Base-by-base conservation (phyloP, 2,329 filamentous ascomycete genomes). In the Penicillium sp. region DNA sequence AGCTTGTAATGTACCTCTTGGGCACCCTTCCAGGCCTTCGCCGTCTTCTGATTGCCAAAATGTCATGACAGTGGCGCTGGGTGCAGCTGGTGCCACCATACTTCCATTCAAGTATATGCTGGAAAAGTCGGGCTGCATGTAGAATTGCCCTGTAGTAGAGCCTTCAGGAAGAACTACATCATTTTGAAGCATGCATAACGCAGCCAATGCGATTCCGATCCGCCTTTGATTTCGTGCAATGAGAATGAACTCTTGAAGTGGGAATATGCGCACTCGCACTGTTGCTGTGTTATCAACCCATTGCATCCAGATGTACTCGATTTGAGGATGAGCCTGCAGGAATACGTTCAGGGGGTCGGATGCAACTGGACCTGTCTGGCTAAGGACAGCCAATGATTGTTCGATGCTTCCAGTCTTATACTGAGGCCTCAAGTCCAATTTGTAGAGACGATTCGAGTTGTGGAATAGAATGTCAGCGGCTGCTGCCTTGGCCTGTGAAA, bases 251-350 rank as follows among this genome's bases (percentile, higher is more conserved):
- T 81, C 80, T 1, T 78, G 75, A 42, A 89, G 80, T 0, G 90
- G 89, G 2, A 94, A 73, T 58, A 90, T 82, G 3, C 89, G 83
- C 60, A 85, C 81, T 15, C 89, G 82, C 0, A 85, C 70, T 2
- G 82, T 88, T 2, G 85, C 84, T n/a, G 89, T 90, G 70, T 89
- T 88, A 71, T 95, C 90, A 23, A 89, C 77, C 85, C 88, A 95
- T 70, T 89, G 87, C 12, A 93, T 76, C 58, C 89, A 86, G 18
- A 95, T 73, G 65, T 87, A 92, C 57, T 86, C 84, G 4, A 85
- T 75, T 0, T 75, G 69, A 0, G 79, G 73, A 52, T 86, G 78
- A 18, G 74, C 69, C 18, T 73, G 69, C 9, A 85, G 69, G 64
- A 88, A 85, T 0, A 67, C 64, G 14, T 80, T 74, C 1, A 79